Evolutionary conservation across 2,329 filamentous ascomycete species (phyloP), one percentile per base, ranked within the genome.

Genomic region (Mycosphaerella sp.): DNA sequence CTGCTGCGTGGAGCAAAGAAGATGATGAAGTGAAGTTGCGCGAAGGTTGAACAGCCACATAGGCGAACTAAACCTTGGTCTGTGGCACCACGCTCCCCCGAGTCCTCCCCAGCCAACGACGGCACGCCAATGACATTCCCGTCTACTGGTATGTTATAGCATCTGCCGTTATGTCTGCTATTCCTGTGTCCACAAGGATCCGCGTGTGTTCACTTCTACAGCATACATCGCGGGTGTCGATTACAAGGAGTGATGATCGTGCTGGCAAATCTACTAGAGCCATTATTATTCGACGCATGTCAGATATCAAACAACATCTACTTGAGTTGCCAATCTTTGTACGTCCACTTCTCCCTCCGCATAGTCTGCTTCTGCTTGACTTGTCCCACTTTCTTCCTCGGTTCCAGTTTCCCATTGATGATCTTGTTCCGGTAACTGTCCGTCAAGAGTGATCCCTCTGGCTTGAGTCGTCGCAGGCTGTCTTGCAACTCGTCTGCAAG

Each of bases 261-360:
- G 26, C 26, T 29, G 26, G 26, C 3, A 29, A 3, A 29, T 29
- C 26, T 29, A 4, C 26, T 7, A 7, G 26, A 29, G 26, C 26
- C 26, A 4, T 29, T 29, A 29, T 29, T 29, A 38, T 38, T n/a
- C 12, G 34, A 38, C 12, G 34, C 34, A 38, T n/a, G 1, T 8
- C 34, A 38, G 12, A n/a, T 9, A 38, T 3, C 34, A 4, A 38
- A 29, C 32, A 17, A 29, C 34, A 39, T 31, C 45, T 62, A 67
- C 56, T 61, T 63, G 51, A 87, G 72, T 64, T 77, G 79, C 73
- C 95, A 98, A 70, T 98, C 93, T 79, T 98, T 98, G 77, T 95
- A 88, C 43, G 85, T 83, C 93, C 93, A 98, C 75, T 97, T 98
- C 80, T 97, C 93, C 6, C 89, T 95, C 48, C 84, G 73, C 71